Conservation (phyloP, 768 basidiomycete genomes). For the Chalciporus sphaerocephalus region DNA sequence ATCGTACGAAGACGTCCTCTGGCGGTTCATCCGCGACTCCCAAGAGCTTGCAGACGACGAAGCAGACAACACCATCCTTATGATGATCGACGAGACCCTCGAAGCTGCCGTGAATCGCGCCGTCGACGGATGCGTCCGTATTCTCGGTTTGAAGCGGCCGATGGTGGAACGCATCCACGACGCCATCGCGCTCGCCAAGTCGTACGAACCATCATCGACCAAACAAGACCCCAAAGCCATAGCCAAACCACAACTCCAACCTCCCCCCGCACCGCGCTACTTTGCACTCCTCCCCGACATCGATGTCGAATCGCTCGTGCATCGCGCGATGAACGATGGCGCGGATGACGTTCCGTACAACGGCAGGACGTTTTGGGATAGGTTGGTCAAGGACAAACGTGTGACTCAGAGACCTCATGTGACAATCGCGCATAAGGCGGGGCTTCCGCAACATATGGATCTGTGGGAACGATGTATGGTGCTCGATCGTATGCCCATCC, state of each 20-base stretch:
- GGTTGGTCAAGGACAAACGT: constrained; percentile 42
- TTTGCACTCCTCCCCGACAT: constrained; percentile 76
- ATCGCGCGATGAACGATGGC: constrained; percentile 34
- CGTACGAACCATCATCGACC: constrained; percentile 40
- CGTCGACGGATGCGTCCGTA: constrained; percentile 51
- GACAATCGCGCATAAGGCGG: constrained; percentile 74
- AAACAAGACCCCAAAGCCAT: constrained; percentile 32
- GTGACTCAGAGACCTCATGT: constrained; percentile 70
- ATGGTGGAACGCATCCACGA: constrained; percentile 51
- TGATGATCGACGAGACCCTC: constrained; percentile 54
- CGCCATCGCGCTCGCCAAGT: constrained; percentile 35
- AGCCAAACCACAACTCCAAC: constrained; percentile 14
- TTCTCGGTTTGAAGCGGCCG: constrained; percentile 54
- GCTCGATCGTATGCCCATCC: constrained; percentile 18
- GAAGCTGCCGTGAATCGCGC: constrained; percentile 55
- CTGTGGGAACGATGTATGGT: constrained; percentile 42
- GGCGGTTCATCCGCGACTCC: constrained; percentile 64
- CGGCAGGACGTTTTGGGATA: constrained; percentile 44
- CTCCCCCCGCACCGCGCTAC: constrained; percentile 53
- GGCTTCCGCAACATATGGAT: constrained; percentile 29
- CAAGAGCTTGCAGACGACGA: constrained; percentile 60
- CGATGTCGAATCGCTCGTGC: constrained; percentile 50
- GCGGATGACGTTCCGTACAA: constrained; percentile 29
- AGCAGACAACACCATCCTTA: constrained; percentile 66
- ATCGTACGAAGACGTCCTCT: constrained; percentile 76